Percentiles rank a stretch among this genome's conserved stretches.
Evolutionary conservation across 768 basidiomycete species (phyloP).

Genomic region (Suillus variegatus): DNA sequence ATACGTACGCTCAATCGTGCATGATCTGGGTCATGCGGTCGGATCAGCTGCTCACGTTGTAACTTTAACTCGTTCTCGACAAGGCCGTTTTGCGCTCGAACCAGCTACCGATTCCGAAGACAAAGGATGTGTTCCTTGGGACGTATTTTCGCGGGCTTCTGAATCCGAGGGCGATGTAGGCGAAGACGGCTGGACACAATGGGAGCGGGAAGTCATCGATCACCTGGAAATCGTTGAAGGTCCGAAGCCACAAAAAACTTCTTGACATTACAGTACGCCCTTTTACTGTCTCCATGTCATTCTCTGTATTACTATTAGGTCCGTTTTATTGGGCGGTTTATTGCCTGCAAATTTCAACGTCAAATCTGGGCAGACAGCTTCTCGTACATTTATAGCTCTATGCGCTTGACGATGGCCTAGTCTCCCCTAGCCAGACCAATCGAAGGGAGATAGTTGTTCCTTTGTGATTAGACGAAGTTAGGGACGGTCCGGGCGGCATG

Average conservation of each 20-base stretch:
- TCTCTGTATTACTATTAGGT: background rate
- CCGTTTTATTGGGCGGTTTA: background rate
- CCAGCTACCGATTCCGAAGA: conserved; percentile 51
- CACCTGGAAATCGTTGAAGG: conserved; percentile 58
- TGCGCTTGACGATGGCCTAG: background rate
- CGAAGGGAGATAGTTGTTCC: background rate
- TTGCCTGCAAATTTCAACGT: background rate
- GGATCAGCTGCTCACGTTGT: conserved; percentile 94
- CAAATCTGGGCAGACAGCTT: background rate
- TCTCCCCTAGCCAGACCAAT: background rate
- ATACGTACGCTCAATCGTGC: conserved; percentile 94
- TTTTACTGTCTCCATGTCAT: background rate
- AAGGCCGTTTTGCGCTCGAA: conserved; percentile 74
- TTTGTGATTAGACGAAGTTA: background rate
- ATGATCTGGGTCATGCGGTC: conserved; percentile 84
- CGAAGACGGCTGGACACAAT: conserved; percentile 68
- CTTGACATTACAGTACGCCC: conserved; percentile 1
- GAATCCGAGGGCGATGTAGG: conserved; percentile 53
- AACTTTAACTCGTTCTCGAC: conserved; percentile 83
- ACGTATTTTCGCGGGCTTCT: conserved; percentile 65
- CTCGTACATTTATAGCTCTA: background rate
- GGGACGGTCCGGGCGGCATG: conserved; percentile 1
- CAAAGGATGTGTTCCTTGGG: conserved; percentile 70
- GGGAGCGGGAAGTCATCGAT: conserved; percentile 82
- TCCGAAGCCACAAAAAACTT: conserved; percentile 14